These are phyloP conservation scores for Nakaseomyces sp. DNA, from an alignment of 1,139 yeast species.

Conservation along the genomic window DNA sequence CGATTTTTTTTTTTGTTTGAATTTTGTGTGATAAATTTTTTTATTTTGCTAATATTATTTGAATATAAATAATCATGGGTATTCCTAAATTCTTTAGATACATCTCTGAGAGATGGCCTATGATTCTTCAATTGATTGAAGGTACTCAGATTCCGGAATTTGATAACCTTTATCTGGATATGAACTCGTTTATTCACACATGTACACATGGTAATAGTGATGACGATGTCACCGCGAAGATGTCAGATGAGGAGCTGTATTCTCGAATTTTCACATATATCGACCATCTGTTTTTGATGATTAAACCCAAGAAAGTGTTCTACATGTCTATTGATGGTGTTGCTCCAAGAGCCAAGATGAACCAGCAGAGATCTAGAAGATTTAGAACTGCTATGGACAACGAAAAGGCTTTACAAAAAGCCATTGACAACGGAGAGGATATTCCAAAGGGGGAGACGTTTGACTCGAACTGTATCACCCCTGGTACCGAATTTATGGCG, in stretches of 20 bases:
- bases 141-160: conserved; percentile 85
- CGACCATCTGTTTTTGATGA: conserved; percentile 82
- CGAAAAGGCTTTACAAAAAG: conserved; percentile 52
- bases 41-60: no score
- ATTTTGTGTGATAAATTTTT: no score
- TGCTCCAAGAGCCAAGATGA: conserved; percentile 99
- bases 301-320: conserved; percentile 77
- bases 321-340: conserved; percentile 99
- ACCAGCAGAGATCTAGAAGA: conserved; percentile 95
- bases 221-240: conserved; percentile 47
- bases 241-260: conserved; percentile 88
- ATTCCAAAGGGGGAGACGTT: conserved; percentile 60
- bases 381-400: conserved; percentile 95
- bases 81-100: conserved; percentile 94
- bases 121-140: conserved; percentile 80
- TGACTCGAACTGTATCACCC: conserved; percentile 93
- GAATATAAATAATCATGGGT: conserved; percentile 41
- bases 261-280: conserved; percentile 90
- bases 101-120: conserved; percentile 98
- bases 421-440: conserved; percentile 41
- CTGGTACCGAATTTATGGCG: conserved; percentile 98
- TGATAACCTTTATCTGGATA: conserved; percentile 89
- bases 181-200: conserved; percentile 94
- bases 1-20: no score
- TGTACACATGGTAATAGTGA: conserved; percentile 78